Evolutionary conservation across 192 early-diverging fungal species (phyloP).

Genomic region (Podila epigama): DNA sequence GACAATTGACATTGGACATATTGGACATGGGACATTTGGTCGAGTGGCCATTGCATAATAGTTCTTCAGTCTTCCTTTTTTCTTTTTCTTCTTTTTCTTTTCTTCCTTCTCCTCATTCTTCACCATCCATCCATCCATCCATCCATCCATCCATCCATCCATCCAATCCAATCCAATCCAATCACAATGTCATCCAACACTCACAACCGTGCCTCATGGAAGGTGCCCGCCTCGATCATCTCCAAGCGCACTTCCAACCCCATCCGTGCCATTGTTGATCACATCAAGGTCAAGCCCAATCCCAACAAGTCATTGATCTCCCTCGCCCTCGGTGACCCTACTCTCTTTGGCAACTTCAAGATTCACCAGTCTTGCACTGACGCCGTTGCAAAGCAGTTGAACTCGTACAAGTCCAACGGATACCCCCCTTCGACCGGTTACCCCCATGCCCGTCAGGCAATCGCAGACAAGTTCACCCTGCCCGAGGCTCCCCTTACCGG

Average conservation of each 20-base stretch:
- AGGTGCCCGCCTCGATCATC: conserved; percentile 67
- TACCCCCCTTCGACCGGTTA: conserved; percentile 82
- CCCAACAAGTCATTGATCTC: conserved; percentile 68
- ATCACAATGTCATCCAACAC: conserved; percentile 31
- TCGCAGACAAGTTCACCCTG: conserved; percentile 73
- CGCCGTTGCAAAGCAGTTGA: conserved; percentile 71
- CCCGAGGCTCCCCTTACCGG: conserved; percentile 75
- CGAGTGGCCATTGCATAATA: too few relatives aligned
- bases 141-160: not conserved
- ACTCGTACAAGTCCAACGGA: conserved; percentile 82
- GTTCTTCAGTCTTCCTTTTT: not conserved
- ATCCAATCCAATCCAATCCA: not conserved
- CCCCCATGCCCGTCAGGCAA: conserved; percentile 69
- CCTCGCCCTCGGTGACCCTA: conserved; percentile 83
- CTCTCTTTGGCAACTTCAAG: conserved; percentile 92
- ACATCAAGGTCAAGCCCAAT: conserved; percentile 73
- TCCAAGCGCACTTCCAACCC: conserved; percentile 84
- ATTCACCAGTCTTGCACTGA: conserved; percentile 71
- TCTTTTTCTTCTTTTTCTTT: not conserved
- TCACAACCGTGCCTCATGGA: conserved; percentile 48
- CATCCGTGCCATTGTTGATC: conserved; percentile 86
- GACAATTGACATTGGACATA: too few relatives aligned
- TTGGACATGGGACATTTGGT: too few relatives aligned
- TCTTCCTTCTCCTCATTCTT: not conserved
- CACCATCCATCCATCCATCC: not conserved